phyloP scores from a whole-genome alignment of 1,284 basidiomycete species.

The Pisolithus thermaeus region DNA sequence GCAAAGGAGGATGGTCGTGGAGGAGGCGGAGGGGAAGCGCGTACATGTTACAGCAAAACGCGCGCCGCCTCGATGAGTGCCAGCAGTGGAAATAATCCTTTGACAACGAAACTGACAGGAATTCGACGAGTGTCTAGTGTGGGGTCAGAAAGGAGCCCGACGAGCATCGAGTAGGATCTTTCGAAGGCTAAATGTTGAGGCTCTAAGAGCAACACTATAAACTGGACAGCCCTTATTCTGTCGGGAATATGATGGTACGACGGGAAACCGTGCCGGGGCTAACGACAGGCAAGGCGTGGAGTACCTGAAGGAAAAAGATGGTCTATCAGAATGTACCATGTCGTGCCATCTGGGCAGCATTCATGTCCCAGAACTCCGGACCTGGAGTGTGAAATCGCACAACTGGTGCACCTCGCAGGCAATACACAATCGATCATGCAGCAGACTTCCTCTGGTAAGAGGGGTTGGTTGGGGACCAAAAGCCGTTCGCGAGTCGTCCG shows the following conservation, averaged over 20 bases:
- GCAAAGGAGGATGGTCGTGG: constrained; percentile 45
- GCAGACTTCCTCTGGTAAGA: too few relatives aligned
- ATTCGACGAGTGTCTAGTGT: constrained; percentile 33
- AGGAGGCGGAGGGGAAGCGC: constrained; percentile 23
- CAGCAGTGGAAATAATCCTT: constrained; percentile 22
- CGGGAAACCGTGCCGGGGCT: too few relatives aligned
- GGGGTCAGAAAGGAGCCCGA: constrained; percentile 1
- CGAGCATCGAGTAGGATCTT: constrained; percentile 37
- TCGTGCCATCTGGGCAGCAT: too few relatives aligned
- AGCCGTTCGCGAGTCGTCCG: constrained; percentile 36
- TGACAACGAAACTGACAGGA: constrained; percentile 36
- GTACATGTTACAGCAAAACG: constrained; percentile 18
- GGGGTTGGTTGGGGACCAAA: constrained; percentile 70
- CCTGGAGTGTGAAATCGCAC: too few relatives aligned
- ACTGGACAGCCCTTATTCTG: too few relatives aligned
- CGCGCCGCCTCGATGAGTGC: constrained; percentile 12
- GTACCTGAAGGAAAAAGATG: too few relatives aligned
- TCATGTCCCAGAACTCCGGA: too few relatives aligned
- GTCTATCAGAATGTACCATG: too few relatives aligned
- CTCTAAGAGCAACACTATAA: too few relatives aligned
- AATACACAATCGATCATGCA: constrained; percentile 47
- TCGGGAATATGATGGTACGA: too few relatives aligned
- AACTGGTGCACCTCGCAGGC: constrained; percentile 44
- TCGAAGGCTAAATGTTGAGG: constrained; percentile 39
- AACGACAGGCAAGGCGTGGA: too few relatives aligned